phyloP scores from a whole-genome alignment of 768 basidiomycete genomes.

The Pleurotus djamor region DNA sequence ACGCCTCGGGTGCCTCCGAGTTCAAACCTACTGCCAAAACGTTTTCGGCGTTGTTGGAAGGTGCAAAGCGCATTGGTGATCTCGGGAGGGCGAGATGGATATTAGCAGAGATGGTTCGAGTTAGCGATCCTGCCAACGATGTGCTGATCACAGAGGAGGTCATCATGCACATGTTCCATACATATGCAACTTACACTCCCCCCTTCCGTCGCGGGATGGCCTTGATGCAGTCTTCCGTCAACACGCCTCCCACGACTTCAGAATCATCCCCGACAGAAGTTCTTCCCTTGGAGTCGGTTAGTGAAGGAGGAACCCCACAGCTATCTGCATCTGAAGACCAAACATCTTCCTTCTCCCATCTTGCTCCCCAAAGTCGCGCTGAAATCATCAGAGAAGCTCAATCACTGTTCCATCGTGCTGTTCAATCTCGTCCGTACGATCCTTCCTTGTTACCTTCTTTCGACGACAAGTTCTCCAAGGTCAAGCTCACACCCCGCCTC shows the following conservation, averaged over 20 bases:
- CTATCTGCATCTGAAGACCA: constrained; percentile 13
- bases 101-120: constrained; percentile 74
- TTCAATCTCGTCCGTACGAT: constrained; percentile 21
- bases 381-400: constrained; percentile 72
- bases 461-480: constrained; percentile 49
- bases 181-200: constrained; percentile 79
- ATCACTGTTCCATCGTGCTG: constrained; percentile 61
- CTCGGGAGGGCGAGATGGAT: constrained; percentile 85
- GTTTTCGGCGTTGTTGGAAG: constrained; percentile 85
- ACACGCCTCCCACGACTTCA: not conserved
- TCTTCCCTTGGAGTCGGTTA: not conserved
- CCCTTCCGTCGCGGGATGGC: constrained; percentile 59
- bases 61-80: constrained; percentile 86
- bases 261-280: not conserved
- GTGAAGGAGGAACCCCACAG: constrained; percentile 2
- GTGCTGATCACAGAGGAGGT: constrained; percentile 57
- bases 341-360: constrained; percentile 38
- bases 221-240: constrained; percentile 25
- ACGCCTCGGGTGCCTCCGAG: constrained; percentile 54
- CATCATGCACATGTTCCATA: constrained; percentile 84
- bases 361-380: constrained; percentile 70
- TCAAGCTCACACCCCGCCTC: constrained; percentile 58
- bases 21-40: constrained; percentile 64
- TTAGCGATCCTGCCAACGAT: constrained; percentile 12
- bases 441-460: constrained; percentile 9